Base-by-base conservation (phyloP, 176 grass and related monocot species). In the Pharus latifolius region DNA sequence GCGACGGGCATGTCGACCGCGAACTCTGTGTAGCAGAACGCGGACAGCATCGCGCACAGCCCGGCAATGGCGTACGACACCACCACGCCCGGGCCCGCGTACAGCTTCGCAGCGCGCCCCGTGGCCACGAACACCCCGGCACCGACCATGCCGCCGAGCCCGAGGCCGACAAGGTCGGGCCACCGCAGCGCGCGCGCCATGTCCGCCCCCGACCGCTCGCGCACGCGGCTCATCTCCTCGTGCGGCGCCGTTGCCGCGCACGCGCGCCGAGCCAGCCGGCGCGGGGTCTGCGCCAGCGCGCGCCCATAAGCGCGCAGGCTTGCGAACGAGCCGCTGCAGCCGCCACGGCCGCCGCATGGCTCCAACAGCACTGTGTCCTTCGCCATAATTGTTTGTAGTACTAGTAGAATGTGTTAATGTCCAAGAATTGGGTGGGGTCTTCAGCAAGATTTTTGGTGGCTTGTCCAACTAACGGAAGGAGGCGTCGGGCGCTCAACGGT, bases 1-100 rank as follows among this genome's bases (percentile, higher is more conserved):
- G 86, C 86, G 56, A 94, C 79, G 33, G 90, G 90, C 90, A 99
- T 82, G 87, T 91, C 84, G 45, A 99, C 95, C 5, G 90, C 87
- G 73, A 99, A 99, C 63, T 99, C 95, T 3, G 95, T 99, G 71
- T 99, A 99, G 68, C 95, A 99, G 74, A 99, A 99, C 40, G 95
- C 87, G 11, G 95, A 94, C n/a, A 94, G 95, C 7, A 99, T 61
- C 27, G 95, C 95, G 56, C 90, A 94, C 31, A 99, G 63, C 0
- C 95, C 95, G 0, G 95, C 95, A 84, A 99, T 84, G 95, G 95
- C 95, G 79, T 99, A 99, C 70, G 84, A 87, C 1, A 70, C 79
- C 3, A 78, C 60, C 60, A 82, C 79, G 37, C 26, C 79, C 1
- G 84, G 79, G 0, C 84, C 78, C 1, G 74, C 73, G 73, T 78